phyloP scores from a whole-genome alignment of 1,139 yeast species.

The Zygosaccharomyces sapae region DNA sequence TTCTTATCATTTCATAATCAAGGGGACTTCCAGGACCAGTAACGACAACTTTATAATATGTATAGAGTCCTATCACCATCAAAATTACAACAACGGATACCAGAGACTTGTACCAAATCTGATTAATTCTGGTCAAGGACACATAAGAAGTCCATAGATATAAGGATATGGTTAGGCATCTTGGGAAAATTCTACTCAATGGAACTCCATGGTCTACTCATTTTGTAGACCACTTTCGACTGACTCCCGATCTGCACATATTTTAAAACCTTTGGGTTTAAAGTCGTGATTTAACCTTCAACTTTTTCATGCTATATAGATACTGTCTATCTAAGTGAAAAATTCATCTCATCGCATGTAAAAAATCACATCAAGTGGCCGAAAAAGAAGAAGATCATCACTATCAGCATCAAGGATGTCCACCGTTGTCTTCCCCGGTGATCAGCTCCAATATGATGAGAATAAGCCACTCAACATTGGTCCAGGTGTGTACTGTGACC shows the following conservation, averaged over 20 bases:
- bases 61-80: slow-evolving; percentile 30
- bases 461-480: slow-evolving; percentile 39
- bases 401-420: slow-evolving; percentile 15
- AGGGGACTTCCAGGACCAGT: slow-evolving; percentile 65
- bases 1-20: slow-evolving; percentile 44
- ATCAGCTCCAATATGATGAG: slow-evolving; percentile 26
- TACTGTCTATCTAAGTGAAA: background rate
- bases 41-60: slow-evolving; percentile 53
- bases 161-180: slow-evolving; percentile 21
- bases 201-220: background rate
- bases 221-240: background rate
- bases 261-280: background rate
- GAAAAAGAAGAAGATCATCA: background rate
- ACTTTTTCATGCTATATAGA: no score
- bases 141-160: slow-evolving; percentile 26
- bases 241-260: background rate
- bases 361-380: background rate
- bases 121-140: slow-evolving; percentile 17
- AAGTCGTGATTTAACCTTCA: background rate
- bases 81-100: slow-evolving; percentile 9
- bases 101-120: slow-evolving; percentile 13
- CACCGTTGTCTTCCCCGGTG: slow-evolving; percentile 39
- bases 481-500: slow-evolving; percentile 42
- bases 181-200: slow-evolving; percentile 24
- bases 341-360: slow-evolving; percentile 4